A percentile compares a stretch with the other conserved stretches of the same genome.
Conservation (phyloP, 306 rosid genomes). For the Pueraria montana region DNA sequence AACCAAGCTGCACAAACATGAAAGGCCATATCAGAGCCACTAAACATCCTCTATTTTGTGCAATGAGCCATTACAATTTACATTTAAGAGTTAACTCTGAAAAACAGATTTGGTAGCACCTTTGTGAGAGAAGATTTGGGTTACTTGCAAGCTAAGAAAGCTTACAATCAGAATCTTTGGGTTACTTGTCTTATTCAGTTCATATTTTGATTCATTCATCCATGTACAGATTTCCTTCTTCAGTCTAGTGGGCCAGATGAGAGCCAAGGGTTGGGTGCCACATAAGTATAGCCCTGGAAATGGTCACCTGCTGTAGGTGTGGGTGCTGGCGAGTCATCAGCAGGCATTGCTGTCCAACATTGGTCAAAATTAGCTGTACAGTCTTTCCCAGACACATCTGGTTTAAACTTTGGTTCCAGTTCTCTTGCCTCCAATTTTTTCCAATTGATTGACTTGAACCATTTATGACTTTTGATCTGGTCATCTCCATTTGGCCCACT, state of each 20-base stretch:
- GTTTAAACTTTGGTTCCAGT: slow-evolving; percentile 82
- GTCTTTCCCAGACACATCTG: slow-evolving; percentile 84
- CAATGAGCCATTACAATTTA: slow-evolving; percentile 30
- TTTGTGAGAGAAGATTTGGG: slow-evolving; percentile 37
- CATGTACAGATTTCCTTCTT: slow-evolving; percentile 32
- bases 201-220: slow-evolving; percentile 24
- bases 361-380: slow-evolving; percentile 89
- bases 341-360: slow-evolving; percentile 95
- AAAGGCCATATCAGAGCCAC: slow-evolving; percentile 34
- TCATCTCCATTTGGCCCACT: slow-evolving; percentile 85
- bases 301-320: slow-evolving; percentile 88
- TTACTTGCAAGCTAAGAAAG: slow-evolving; percentile 45
- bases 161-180: slow-evolving; percentile 29
- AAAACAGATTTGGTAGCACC: not conserved
- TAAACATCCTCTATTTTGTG: slow-evolving; percentile 31
- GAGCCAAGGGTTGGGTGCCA: slow-evolving; percentile 93
- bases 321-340: slow-evolving; percentile 89
- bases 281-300: slow-evolving; percentile 88
- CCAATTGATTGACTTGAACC: slow-evolving; percentile 92
- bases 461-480: slow-evolving; percentile 78
- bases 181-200: slow-evolving; percentile 38
- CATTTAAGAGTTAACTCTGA: not conserved
- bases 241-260: slow-evolving; percentile 58
- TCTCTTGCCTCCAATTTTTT: slow-evolving; percentile 91
- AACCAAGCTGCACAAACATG: slow-evolving; percentile 29